These are phyloP conservation scores for Asterophora lycoperdoides DNA, from an alignment of 768 basidiomycete species.

Conservation along the genomic window DNA sequence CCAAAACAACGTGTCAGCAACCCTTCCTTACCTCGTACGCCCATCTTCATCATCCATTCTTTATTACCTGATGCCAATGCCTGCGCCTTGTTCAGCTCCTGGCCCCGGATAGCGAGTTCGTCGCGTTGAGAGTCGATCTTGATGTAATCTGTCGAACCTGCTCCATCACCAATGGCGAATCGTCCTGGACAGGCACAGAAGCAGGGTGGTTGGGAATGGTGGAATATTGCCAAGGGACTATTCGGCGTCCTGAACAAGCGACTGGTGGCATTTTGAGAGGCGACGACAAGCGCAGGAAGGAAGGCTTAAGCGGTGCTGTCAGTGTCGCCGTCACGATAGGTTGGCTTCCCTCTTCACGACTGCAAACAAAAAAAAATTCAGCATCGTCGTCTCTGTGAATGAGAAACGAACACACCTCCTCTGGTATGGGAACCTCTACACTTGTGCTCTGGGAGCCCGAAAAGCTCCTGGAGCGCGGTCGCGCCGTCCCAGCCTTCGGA, in stretches of 20 bases:
- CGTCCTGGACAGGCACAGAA: slow-evolving; percentile 14
- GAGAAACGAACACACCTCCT: slow-evolving; percentile 23
- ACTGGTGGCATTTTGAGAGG: slow-evolving; percentile 1
- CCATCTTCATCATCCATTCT: too few relatives aligned
- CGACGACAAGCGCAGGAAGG: slow-evolving; percentile 15
- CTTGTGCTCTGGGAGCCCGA: slow-evolving; percentile 56
- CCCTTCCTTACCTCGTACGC: too few relatives aligned
- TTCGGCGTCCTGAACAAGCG: slow-evolving; percentile 27
- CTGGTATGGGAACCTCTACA: slow-evolving; percentile 26
- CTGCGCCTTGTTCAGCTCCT: too few relatives aligned
- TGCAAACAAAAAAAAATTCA: slow-evolving; percentile 7
- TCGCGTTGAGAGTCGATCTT: slow-evolving; percentile 20
- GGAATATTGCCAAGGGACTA: slow-evolving; percentile 32
- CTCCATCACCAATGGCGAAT: slow-evolving; percentile 17
- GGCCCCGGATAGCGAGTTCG: too few relatives aligned
- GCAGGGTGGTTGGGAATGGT: slow-evolving; percentile 5
- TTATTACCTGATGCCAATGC: too few relatives aligned
- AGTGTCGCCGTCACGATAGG: slow-evolving; percentile 19
- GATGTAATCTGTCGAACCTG: slow-evolving; percentile 27
- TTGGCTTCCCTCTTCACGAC: slow-evolving; percentile 24
- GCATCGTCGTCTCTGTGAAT: not conserved
- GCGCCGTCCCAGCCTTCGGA: slow-evolving; percentile 44
- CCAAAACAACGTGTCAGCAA: too few relatives aligned
- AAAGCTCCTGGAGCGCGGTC: slow-evolving; percentile 76
- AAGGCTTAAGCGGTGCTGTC: slow-evolving; percentile 12